A percentile compares a stretch with the other conserved stretches of the same genome.
These are phyloP conservation scores for Leccinum boreale DNA, from an alignment of 768 basidiomycete species.

Conservation along the genomic window DNA sequence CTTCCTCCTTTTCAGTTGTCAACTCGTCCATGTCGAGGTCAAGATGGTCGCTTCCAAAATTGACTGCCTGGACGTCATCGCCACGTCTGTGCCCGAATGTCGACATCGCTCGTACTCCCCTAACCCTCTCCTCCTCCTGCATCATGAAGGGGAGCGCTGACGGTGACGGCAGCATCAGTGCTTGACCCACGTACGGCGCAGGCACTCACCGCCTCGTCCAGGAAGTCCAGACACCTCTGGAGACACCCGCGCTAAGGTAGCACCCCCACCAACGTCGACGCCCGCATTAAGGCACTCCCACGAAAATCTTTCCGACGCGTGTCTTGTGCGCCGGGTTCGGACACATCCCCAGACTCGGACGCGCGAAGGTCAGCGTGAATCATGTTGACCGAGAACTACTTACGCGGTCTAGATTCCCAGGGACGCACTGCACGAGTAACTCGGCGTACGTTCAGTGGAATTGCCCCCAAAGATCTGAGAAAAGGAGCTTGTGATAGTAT, in stretches of 20 bases:
- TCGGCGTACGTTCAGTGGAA: conserved; percentile 21
- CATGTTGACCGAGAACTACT: conserved; percentile 16
- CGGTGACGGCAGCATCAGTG: too few species aligned
- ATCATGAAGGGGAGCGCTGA: neutral
- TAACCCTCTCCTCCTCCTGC: neutral
- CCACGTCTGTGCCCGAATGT: neutral
- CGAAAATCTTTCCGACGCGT: conserved; percentile 55
- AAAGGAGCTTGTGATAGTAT: too few species aligned
- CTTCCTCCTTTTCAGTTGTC: conserved; percentile 13
- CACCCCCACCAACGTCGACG: conserved; percentile 41
- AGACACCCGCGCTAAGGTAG: conserved; percentile 55
- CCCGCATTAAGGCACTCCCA: conserved; percentile 61
- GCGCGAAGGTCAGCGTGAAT: neutral
- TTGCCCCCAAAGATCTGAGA: neutral
- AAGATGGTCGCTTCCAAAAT: conserved; percentile 10
- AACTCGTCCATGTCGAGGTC: conserved; percentile 24
- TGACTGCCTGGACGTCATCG: conserved; percentile 19
- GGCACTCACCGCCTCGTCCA: conserved; percentile 30
- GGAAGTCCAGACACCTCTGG: conserved; percentile 59
- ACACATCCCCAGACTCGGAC: conserved; percentile 39
- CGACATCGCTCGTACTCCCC: conserved; percentile 10
- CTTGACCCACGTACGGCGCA: neutral
- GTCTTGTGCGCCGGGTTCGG: conserved; percentile 39
- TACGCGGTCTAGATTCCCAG: conserved; percentile 27
- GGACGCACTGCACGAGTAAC: conserved; percentile 27